Evolutionary conservation across 2,329 filamentous ascomycete genomes (phyloP).

Genomic region (Fusarium verrucosum): DNA sequence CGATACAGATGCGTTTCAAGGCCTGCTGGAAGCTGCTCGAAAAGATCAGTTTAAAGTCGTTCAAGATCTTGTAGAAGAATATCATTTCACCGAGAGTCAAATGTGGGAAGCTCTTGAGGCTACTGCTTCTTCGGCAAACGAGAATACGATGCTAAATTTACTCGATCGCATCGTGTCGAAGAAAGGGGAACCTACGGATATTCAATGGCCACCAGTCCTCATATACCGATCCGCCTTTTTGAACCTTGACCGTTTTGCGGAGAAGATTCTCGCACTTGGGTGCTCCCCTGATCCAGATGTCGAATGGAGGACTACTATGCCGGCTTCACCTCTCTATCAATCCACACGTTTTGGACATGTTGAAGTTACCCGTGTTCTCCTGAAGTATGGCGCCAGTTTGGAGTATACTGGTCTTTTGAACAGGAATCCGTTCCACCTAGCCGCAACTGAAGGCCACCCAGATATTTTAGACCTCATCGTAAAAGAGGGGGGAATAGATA

Average conservation of each 20-base stretch:
- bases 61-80: not conserved
- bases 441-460: not conserved
- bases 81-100: not conserved
- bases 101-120: not conserved
- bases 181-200: accelerated
- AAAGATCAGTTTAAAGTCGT: not conserved
- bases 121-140: accelerated
- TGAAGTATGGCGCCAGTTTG: not conserved
- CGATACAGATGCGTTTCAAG: not conserved
- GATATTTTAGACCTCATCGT: not conserved
- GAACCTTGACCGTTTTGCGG: not conserved
- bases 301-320: not conserved
- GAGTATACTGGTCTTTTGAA: not conserved
- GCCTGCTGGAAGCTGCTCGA: not conserved
- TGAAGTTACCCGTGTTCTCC: not conserved
- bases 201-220: constrained; percentile 1
- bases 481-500: not conserved
- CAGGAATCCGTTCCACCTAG: not conserved
- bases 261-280: constrained; percentile 1
- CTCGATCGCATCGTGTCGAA: not conserved
- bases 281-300: not conserved
- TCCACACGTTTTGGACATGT: not conserved
- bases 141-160: not conserved
- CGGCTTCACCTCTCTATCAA: not conserved
- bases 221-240: not conserved